Base-by-base conservation (phyloP, 1,284 basidiomycete species). In the Entoloma clypeatum region DNA sequence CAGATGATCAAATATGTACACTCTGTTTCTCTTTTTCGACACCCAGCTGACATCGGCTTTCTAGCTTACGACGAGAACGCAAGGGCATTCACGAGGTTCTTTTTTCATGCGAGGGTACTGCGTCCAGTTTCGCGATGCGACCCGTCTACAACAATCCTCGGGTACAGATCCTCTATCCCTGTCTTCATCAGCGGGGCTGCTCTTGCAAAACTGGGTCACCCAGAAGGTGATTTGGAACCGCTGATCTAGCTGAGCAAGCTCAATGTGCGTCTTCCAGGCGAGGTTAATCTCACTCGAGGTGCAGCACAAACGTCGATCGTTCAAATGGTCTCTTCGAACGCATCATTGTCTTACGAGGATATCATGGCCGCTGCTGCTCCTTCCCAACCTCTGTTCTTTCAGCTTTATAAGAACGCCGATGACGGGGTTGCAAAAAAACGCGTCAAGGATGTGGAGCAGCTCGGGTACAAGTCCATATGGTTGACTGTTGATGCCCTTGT, bases 401-500 rank as follows among this genome's bases (percentile, higher is more conserved):
- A 86, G 58, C 68, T 96, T 22, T 96, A 96, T 64, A 91, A 95
- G 58, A 82, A 92, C 63, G 69, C 69, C 34, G 76, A 91, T 56
- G 76, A 90, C 36, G 58, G 64, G 4, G 69, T 78, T 18, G 88
- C 91, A 2, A 79, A 80, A 52, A 74, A 79, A 48, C 80, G 88
- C 25, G 74, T 96, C 23, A 72, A 70, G 29, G 81, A 88, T 46
- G 74, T 92, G 16, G 82, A 88, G 50, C 56, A 60, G 13, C 64
- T 86, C 7, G 87, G 87, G 0, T 90, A 86, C 62, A 88, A 82
- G 39, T 92, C 90, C 1, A 87, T 97, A 40, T 90, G 92, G 62
- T 66, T 96, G 31, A 96, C 93, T 0, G 92, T 94, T 3, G 93
- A 96, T 65, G 91, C 92, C 5, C 74, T 90, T 4, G 80, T 90